phyloP scores from a whole-genome alignment of 352 stramenopile species.

The Phytophthora megakarya region DNA sequence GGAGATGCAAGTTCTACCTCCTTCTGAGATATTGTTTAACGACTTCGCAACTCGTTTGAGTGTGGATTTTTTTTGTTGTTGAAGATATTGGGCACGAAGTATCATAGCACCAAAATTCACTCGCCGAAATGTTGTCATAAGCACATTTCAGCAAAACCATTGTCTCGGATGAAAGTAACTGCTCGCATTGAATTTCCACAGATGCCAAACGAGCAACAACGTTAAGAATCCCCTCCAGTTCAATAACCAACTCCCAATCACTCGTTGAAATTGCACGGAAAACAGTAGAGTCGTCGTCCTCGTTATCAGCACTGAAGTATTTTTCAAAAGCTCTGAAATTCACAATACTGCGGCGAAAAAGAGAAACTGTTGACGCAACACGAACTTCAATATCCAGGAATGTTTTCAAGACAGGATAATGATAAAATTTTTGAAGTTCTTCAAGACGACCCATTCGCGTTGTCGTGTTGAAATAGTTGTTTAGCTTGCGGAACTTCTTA shows the following conservation, averaged over 20 bases:
- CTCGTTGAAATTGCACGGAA: too few relatives aligned
- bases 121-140: not conserved
- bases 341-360: constrained; percentile 2
- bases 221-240: not conserved
- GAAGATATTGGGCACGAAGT: too few relatives aligned
- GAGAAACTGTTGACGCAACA: not conserved
- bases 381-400: not conserved
- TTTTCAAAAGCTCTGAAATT: constrained; percentile 1
- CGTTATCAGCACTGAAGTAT: not conserved
- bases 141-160: constrained; percentile 5
- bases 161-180: constrained; percentile 1
- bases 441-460: not conserved
- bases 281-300: too few relatives aligned
- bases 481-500: constrained; percentile 1
- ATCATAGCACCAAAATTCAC: too few relatives aligned
- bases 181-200: not conserved
- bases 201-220: constrained; percentile 1
- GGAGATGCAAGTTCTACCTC: not conserved
- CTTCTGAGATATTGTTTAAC: not conserved
- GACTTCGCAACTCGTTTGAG: not conserved
- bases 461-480: constrained; percentile 4
- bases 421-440: not conserved
- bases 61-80: too few relatives aligned
- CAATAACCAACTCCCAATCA: not conserved
- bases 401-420: not conserved